Percentiles rank a stretch among this genome's conserved stretches.
These are phyloP conservation scores for Silene conica DNA, from an alignment of 148 eudicot species.

Conservation along the genomic window DNA sequence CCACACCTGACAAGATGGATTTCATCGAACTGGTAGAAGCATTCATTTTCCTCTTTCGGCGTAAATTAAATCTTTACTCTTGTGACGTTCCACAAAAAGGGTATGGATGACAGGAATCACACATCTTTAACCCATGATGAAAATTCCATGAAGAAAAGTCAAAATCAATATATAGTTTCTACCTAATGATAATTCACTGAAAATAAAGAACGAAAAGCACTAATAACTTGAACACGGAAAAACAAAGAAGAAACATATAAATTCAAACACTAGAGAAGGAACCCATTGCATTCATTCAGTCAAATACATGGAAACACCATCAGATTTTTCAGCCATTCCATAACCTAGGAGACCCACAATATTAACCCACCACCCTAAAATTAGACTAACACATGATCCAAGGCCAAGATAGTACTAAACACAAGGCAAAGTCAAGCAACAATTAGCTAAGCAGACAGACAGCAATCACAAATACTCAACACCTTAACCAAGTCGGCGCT, in stretches of 20 bases:
- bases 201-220: neutral
- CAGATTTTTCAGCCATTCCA: neutral
- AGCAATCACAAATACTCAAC: no score
- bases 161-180: no score
- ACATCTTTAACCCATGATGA: neutral
- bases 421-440: no score
- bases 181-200: no score
- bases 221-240: neutral
- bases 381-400: neutral
- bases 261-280: neutral
- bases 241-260: neutral
- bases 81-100: no score
- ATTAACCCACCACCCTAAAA: neutral
- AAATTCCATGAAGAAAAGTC: no score
- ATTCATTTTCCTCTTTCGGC: neutral
- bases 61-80: neutral
- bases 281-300: neutral
- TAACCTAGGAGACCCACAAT: no score
- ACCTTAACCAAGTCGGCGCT: neutral
- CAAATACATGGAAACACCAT: neutral
- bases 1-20: constrained; percentile 3
- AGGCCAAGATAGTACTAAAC: no score
- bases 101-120: no score
- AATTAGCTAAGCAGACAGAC: no score
- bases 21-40: neutral